Evolutionary conservation across 1,139 yeast genomes (phyloP).

Genomic region (Kurtzmaniella quercitrusa): DNA sequence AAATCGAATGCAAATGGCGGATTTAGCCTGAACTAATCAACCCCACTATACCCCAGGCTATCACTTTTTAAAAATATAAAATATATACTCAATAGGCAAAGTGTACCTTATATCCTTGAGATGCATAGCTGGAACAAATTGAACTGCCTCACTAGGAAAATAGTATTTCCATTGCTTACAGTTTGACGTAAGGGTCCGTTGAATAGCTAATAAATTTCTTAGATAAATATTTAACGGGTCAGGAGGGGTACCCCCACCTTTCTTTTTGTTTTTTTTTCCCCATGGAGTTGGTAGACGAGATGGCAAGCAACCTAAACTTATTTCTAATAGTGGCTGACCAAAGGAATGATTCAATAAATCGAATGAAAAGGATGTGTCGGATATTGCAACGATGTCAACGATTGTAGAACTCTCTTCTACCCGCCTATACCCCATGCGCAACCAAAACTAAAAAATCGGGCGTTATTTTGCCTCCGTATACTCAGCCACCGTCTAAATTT

Average conservation of each 20-base stretch:
- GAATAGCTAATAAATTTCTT: too few species aligned
- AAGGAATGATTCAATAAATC: too few species aligned
- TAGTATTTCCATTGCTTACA: background rate
- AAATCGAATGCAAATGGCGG: background rate
- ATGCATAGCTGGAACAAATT: background rate
- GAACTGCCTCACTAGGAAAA: background rate
- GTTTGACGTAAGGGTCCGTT: too few species aligned
- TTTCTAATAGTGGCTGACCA: background rate
- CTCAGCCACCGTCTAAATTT: too few species aligned
- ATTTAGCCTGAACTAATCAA: background rate
- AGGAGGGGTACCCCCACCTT: constrained; percentile 1
- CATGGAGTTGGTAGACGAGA: background rate
- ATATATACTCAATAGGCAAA: background rate
- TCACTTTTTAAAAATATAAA: background rate
- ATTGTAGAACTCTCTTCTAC: too few species aligned
- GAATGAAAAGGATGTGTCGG: too few species aligned
- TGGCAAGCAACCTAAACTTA: background rate
- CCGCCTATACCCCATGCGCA: too few species aligned
- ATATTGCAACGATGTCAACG: too few species aligned
- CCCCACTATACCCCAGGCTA: background rate
- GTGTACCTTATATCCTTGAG: background rate
- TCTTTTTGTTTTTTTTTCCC: background rate
- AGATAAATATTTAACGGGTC: background rate
- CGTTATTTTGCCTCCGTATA: too few species aligned
- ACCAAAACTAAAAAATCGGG: too few species aligned